Evolutionary conservation across 192 early-diverging fungal species (phyloP).

Genomic region (Coemansia asiatica): DNA sequence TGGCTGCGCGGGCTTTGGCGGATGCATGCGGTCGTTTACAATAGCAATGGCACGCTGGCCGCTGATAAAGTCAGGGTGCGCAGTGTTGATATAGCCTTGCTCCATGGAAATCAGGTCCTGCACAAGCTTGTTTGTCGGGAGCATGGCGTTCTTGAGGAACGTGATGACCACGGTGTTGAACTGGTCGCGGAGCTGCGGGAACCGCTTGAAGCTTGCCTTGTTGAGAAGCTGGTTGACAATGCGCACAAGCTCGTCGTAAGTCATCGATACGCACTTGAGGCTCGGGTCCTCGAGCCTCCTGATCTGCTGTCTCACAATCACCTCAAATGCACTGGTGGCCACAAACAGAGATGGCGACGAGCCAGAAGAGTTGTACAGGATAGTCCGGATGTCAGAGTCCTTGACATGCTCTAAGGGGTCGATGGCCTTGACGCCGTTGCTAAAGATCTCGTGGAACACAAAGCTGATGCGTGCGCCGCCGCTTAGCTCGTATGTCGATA

Average conservation of each 20-base stretch:
- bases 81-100: slow-evolving; percentile 97
- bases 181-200: slow-evolving; percentile 90
- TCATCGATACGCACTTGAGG: slow-evolving; percentile 91
- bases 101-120: slow-evolving; percentile 91
- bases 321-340: slow-evolving; percentile 95
- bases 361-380: slow-evolving; percentile 97
- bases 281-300: slow-evolving; percentile 96
- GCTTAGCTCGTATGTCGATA: slow-evolving; percentile 91
- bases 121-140: slow-evolving; percentile 94
- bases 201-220: slow-evolving; percentile 94
- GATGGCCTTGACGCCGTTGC: slow-evolving; percentile 86
- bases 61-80: slow-evolving; percentile 96
- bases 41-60: slow-evolving; percentile 95
- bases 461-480: slow-evolving; percentile 99
- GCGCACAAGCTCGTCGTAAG: slow-evolving; percentile 97
- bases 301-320: slow-evolving; percentile 99
- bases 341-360: slow-evolving; percentile 98
- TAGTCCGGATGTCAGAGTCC: slow-evolving; percentile 97
- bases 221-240: slow-evolving; percentile 90
- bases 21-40: slow-evolving; percentile 82
- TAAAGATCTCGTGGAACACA: slow-evolving; percentile 98
- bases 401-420: slow-evolving; percentile 99
- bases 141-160: slow-evolving; percentile 89
- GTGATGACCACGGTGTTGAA: slow-evolving; percentile 91
- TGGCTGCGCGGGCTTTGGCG: slow-evolving; percentile 60